Percentiles rank a stretch among this genome's conserved stretches.
phyloP scores from a whole-genome alignment of 2,329 filamentous ascomycete species.

The Fonsecaea erecta region DNA sequence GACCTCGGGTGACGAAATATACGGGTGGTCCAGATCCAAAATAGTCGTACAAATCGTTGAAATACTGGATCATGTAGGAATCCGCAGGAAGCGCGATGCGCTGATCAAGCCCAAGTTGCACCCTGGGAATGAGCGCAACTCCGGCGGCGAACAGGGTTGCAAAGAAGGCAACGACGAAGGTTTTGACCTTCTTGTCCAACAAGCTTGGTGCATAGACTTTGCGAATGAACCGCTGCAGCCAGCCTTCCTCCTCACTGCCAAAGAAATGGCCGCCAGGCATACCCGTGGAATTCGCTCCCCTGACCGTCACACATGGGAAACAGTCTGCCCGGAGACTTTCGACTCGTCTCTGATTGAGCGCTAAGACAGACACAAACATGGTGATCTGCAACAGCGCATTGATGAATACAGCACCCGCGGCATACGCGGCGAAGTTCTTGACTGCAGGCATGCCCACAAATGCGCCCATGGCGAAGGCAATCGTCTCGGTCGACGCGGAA shows the following conservation, averaged over 20 bases:
- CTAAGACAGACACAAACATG: slow-evolving; percentile 91
- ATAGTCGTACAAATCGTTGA: slow-evolving; percentile 93
- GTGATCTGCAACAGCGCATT: slow-evolving; percentile 97
- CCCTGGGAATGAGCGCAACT: slow-evolving; percentile 79
- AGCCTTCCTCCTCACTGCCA: slow-evolving; percentile 80
- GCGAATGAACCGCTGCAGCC: slow-evolving; percentile 84
- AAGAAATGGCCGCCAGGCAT: slow-evolving; percentile 69
- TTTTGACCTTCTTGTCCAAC: slow-evolving; percentile 79
- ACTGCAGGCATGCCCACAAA: slow-evolving; percentile 98
- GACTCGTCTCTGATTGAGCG: slow-evolving; percentile 87
- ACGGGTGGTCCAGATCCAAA: slow-evolving; percentile 90
- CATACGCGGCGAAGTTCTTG: slow-evolving; percentile 95
- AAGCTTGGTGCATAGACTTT: slow-evolving; percentile 84
- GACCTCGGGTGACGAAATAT: slow-evolving; percentile 86
- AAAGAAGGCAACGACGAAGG: slow-evolving; percentile 76
- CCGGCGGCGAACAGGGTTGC: slow-evolving; percentile 84
- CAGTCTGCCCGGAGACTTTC: slow-evolving; percentile 89
- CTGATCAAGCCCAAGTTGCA: slow-evolving; percentile 89
- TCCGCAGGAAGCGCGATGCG: slow-evolving; percentile 90
- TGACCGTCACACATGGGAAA: slow-evolving; percentile 84
- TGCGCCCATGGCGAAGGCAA: slow-evolving; percentile 88
- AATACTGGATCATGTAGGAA: slow-evolving; percentile 94
- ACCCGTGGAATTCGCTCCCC: slow-evolving; percentile 69
- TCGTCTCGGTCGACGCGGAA: slow-evolving; percentile 91
- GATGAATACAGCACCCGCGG: slow-evolving; percentile 93